Percentiles rank a stretch among this genome's conserved stretches.
These are phyloP conservation scores for Scheffersomyces coipomensis DNA, from an alignment of 805 yeast genomes.

Conservation along the genomic window DNA sequence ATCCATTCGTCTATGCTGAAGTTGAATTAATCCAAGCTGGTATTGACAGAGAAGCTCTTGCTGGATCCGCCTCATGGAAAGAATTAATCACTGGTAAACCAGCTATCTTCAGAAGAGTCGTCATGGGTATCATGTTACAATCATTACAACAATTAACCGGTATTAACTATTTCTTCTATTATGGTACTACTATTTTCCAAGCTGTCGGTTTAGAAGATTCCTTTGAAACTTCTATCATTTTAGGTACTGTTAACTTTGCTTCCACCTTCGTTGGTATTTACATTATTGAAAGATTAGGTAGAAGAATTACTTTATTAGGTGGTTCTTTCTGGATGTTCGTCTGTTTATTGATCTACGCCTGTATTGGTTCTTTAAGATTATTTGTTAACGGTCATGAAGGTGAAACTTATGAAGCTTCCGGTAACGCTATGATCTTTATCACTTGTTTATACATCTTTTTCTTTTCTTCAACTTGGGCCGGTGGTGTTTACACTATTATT, in stretches of 20 bases:
- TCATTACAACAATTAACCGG: constrained; percentile 61
- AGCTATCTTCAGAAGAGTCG: constrained; percentile 52
- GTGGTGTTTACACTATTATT: constrained; percentile 63
- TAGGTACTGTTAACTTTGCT: constrained; percentile 54
- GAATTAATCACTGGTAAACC: constrained; percentile 66
- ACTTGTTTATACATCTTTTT: constrained; percentile 64
- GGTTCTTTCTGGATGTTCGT: constrained; percentile 50
- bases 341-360: constrained; percentile 59
- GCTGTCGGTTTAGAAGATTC: constrained; percentile 53
- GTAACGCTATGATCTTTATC: constrained; percentile 61
- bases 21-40: constrained; percentile 56
- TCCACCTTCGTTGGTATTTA: constrained; percentile 54
- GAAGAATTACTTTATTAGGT: constrained; percentile 43
- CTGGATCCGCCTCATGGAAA: constrained; percentile 65
- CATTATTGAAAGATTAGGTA: constrained; percentile 52
- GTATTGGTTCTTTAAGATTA: constrained; percentile 54
- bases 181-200: constrained; percentile 56
- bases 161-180: constrained; percentile 62
- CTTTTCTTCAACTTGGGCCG: constrained; percentile 79
- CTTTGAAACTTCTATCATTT: constrained; percentile 50
- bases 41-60: constrained; percentile 57
- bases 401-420: constrained; percentile 47
- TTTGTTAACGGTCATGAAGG: constrained; percentile 37
- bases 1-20: constrained; percentile 54
- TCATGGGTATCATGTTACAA: constrained; percentile 61